Conservation (phyloP, 164 flowering plant species). For the Paratinospora sagittata region DNA sequence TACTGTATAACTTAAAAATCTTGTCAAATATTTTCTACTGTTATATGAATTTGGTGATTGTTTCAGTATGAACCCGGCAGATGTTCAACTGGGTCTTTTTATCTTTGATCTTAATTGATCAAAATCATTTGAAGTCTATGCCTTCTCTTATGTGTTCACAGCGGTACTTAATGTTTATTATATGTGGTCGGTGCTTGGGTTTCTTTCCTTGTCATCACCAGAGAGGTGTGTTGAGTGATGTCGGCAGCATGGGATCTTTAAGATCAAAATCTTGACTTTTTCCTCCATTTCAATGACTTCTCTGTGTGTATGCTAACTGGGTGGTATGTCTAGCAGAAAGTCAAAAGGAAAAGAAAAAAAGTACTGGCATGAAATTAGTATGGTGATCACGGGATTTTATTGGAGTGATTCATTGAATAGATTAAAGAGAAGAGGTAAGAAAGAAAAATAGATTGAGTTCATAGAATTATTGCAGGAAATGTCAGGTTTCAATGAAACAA, state of each 20-base stretch:
- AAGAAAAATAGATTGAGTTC: too few relatives aligned
- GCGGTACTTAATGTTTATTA: too few relatives aligned
- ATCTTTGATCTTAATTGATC: not conserved
- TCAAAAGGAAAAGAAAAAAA: not conserved
- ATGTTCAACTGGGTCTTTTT: not conserved
- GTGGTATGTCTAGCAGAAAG: too few relatives aligned
- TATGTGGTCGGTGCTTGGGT: not conserved
- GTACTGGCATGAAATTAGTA: too few relatives aligned
- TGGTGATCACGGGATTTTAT: too few relatives aligned
- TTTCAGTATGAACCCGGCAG: not conserved
- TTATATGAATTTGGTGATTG: not conserved
- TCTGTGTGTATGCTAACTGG: not conserved
- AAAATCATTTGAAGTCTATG: too few relatives aligned
- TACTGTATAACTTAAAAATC: not conserved
- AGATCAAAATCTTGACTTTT: not conserved
- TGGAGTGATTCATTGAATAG: too few relatives aligned
- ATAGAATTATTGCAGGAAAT: too few relatives aligned
- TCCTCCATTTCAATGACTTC: not conserved
- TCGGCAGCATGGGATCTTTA: not conserved
- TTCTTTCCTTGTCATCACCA: too few relatives aligned
- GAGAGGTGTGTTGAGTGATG: conserved; percentile 1
- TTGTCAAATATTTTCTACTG: not conserved
- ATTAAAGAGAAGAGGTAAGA: too few relatives aligned
- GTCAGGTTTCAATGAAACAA: too few relatives aligned
- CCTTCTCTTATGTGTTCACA: too few relatives aligned